Evolutionary conservation across 306 rosid genomes (phyloP).

Genomic region (Echinosophora koreensis): DNA sequence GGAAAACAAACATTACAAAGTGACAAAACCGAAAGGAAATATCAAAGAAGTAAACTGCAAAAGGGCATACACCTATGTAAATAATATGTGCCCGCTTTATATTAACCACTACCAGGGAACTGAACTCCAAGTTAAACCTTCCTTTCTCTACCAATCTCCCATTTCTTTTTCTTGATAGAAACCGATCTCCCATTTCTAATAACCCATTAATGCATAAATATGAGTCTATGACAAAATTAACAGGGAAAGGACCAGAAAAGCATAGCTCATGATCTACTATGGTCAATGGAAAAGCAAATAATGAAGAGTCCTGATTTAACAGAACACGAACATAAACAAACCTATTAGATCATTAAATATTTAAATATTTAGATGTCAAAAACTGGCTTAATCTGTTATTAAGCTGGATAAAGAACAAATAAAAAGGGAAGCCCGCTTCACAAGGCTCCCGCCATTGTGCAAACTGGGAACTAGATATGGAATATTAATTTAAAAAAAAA

Average conservation of each 20-base stretch:
- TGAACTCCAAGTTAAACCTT: constrained; percentile 28
- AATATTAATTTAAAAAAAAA: not conserved
- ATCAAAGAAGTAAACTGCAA: constrained; percentile 30
- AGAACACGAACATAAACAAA: constrained; percentile 4
- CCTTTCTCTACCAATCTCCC: constrained; percentile 19
- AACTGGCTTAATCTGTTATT: constrained; percentile 10
- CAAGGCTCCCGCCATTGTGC: not conserved
- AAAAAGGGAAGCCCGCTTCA: constrained; percentile 26
- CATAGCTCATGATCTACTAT: constrained; percentile 11
- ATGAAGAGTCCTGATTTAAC: constrained; percentile 26
- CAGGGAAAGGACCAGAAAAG: constrained; percentile 4
- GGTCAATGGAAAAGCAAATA: not conserved
- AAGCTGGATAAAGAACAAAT: constrained; percentile 4
- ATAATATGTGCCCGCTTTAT: not conserved
- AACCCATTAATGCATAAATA: not conserved
- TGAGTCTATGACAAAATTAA: not conserved
- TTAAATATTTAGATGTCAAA: not conserved
- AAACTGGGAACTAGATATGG: not conserved
- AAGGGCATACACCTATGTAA: constrained; percentile 10
- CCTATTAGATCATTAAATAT: not conserved
- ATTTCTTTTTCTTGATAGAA: not conserved
- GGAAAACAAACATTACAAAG: constrained; percentile 26
- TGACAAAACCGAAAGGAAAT: constrained; percentile 12
- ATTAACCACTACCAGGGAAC: constrained; percentile 24
- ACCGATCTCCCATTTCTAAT: constrained; percentile 18